Evolutionary conservation across 176 grass and related monocot genomes (phyloP).

Genomic region (Urochloa ruziziensis): DNA sequence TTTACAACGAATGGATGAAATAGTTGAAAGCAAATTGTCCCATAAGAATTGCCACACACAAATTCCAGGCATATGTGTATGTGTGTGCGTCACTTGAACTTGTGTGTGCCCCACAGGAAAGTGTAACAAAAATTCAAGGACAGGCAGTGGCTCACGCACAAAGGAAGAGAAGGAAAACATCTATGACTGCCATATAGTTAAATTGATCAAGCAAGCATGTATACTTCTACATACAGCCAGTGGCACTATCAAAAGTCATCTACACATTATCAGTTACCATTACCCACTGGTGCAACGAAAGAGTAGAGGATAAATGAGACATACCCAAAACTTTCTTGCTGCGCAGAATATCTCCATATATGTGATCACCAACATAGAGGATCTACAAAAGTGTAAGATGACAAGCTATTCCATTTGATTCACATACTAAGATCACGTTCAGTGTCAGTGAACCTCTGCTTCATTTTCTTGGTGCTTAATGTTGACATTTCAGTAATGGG

Average conservation of each 20-base stretch:
- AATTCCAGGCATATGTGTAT: neutral
- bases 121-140: neutral
- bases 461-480: too few species aligned
- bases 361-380: constrained; percentile 98
- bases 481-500: too few species aligned
- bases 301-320: constrained; percentile 11
- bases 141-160: neutral
- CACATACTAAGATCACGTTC: neutral
- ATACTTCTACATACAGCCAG: neutral
- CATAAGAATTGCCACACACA: neutral
- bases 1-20: too few species aligned
- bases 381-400: constrained; percentile 52
- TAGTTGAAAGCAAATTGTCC: neutral
- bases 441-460: constrained; percentile 13
- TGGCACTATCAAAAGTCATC: neutral
- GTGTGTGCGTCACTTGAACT: too few species aligned
- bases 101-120: neutral
- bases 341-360: constrained; percentile 96
- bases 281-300: neutral
- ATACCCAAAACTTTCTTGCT: constrained; percentile 98
- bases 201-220: neutral
- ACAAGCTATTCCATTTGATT: constrained; percentile 9
- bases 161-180: neutral
- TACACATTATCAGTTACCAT: too few species aligned
- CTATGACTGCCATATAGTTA: neutral